A percentile compares a stretch with the other conserved stretches of the same genome.
These are phyloP conservation scores for Malus fusca DNA, from an alignment of 306 rosid genomes.

Conservation along the genomic window DNA sequence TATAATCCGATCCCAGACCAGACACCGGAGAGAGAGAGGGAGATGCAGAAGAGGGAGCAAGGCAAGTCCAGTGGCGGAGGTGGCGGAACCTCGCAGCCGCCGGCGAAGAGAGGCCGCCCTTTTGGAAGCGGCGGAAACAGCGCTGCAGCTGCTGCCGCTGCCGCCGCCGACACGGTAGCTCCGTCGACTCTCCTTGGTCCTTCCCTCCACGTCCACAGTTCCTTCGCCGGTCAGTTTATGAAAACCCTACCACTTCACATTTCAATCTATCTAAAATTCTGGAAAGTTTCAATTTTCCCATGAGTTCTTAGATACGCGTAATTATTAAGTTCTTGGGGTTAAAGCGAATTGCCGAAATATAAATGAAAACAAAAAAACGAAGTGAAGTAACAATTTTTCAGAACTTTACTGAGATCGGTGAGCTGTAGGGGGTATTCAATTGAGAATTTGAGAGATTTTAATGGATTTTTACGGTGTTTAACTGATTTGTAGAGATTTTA, in stretches of 20 bases:
- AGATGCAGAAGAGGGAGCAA: constrained; percentile 95
- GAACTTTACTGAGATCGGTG: background rate
- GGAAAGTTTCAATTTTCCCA: background rate
- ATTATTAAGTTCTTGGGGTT: background rate
- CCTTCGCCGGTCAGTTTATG: constrained; percentile 75
- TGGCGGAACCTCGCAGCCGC: constrained; percentile 62
- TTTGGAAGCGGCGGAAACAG: constrained; percentile 66
- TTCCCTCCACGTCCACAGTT: constrained; percentile 83
- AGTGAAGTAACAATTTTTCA: background rate
- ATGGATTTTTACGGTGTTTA: no score
- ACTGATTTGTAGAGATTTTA: no score
- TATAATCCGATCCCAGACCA: background rate
- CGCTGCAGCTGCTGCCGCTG: constrained; percentile 50
- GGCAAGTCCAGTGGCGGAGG: constrained; percentile 53
- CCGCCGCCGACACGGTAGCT: constrained; percentile 58
- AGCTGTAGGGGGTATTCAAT: no score
- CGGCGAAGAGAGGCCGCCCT: constrained; percentile 91
- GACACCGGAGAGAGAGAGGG: background rate
- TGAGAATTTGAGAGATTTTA: no score
- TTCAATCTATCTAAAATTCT: background rate
- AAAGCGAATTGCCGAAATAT: background rate
- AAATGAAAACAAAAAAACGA: background rate
- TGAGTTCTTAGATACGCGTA: background rate
- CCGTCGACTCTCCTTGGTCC: constrained; percentile 88
- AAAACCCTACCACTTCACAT: background rate